phyloP scores from a whole-genome alignment of 2,329 filamentous ascomycete species.

The Talaromyces albobiverticillius region DNA sequence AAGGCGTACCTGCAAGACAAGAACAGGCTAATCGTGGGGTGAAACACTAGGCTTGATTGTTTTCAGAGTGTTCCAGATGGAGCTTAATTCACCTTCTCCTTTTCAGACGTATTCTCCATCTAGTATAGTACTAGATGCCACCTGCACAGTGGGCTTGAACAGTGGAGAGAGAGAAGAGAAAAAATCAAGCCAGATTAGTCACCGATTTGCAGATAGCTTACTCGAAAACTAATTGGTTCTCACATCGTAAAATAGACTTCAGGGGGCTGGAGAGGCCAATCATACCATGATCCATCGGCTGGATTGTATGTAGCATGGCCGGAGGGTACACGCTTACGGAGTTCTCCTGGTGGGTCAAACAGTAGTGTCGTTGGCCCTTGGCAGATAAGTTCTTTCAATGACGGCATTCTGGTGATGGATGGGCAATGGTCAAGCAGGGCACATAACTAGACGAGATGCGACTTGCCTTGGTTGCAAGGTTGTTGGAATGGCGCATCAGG shows the following conservation, averaged over 20 bases:
- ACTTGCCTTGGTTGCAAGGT: neutral
- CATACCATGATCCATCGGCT: neutral
- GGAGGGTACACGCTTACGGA: neutral
- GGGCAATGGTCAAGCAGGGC: neutral
- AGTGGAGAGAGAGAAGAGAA: too few species aligned
- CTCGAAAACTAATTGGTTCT: slow-evolving; percentile 1
- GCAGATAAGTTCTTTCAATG: slow-evolving; percentile 8
- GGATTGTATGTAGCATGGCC: neutral
- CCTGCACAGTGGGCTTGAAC: too few species aligned
- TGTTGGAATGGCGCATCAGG: too few species aligned
- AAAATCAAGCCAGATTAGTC: too few species aligned
- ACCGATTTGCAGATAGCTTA: neutral
- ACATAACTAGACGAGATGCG: neutral
- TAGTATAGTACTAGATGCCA: too few species aligned
- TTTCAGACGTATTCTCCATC: neutral
- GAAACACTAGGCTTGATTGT: slow-evolving; percentile 14
- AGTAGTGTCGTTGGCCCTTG: neutral
- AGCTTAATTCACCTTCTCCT: slow-evolving; percentile 1
- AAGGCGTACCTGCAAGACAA: neutral
- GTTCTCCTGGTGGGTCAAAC: slow-evolving; percentile 3
- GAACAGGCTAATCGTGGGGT: slow-evolving; percentile 16
- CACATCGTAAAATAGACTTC: slow-evolving; percentile 6
- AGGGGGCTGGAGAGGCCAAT: slow-evolving; percentile 10
- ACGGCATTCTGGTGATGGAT: slow-evolving; percentile 7
- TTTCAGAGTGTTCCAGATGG: slow-evolving; percentile 16